Base-by-base conservation (phyloP, 768 basidiomycete species). In the Tulasnella sp. region DNA sequence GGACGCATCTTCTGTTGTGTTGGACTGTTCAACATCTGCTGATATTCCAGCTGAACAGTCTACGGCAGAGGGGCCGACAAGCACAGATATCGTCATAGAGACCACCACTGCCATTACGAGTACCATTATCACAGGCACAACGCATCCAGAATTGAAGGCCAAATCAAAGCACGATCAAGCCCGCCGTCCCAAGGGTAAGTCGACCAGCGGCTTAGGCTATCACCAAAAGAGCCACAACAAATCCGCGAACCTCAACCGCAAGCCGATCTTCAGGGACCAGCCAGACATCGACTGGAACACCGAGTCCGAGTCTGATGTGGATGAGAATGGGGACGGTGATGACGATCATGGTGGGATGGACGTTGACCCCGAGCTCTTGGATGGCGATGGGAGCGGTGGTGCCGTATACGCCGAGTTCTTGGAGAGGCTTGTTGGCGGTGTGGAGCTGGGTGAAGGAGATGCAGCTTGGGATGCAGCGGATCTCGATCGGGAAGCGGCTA, bases 331-430 rank as follows among this genome's bases (percentile, higher is more conserved):
- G 3, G 53, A 54, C 3, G 53, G 21, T 17, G 49, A 31, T 34
- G 49, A 50, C 2, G 73, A 72, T n/a, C 70, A 69, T 1, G 77
- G 76, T 53, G 83, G 75, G 21, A 88, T 87, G 85, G 76, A 79
- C 1, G 67, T 87, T 19, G 86, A 88, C 61, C 70, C 73, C 25
- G 61, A 62, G 15, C 56, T 59, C 4, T 49, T 30, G 19, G 44
- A 41, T 4, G 53, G 42, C 31, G 53, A 60, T 17, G 30, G 25
- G 19, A 38, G 7, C 15, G 34, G 34, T 38, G 34, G 34, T 38
- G 34, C 34, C 34, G 8, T 31, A 25, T 50, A 61, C n/a, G 55
- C 42, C 9, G 49, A 30, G 12, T 44, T 50, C 21, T 29, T 56
- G 15, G 12, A 58, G 15, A 44, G 61, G 12, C 21, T 62, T 12